Evolutionary conservation across 441 rosid genomes (phyloP), one percentile per base, ranked within the genome.

Genomic region (Erysimum pusillum): DNA sequence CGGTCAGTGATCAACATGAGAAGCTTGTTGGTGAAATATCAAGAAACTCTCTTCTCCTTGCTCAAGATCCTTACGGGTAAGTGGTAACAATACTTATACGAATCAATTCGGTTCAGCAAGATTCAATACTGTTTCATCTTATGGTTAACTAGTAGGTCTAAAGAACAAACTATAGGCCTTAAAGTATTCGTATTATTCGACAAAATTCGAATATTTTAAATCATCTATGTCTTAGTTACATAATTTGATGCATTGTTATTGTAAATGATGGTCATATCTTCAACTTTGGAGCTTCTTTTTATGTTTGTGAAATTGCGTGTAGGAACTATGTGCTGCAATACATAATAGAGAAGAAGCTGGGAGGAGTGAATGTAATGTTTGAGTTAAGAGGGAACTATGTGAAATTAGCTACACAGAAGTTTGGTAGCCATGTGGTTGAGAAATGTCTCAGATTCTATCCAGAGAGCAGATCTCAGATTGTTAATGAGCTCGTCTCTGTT

Each of bases 21-120:
- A 83, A 81, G 60, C 74, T 93, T 35, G 74, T 88, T 53, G 79
- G 69, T 52, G 90, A 85, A 78, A 83, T 93, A 67, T 84, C 88
- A 57, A 79, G 60, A 64, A 83, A 89, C 49, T 82, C 88, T 8
- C 90, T 87, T 76, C 81, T 64, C 11, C 97, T 93, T 52, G 85
- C 97, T 64, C 95, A 87, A 82, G 93, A 92, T 79, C 92, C 90
- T 75, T 93, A 80, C 6, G 95, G 98, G 98, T 93, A n/a, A n/a
- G n/a, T n/a, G n/a, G n/a, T n/a, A 88, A 78, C 41, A 17, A 42
- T 51, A 32, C 20, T 56, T 49, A 25, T 52, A 45, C 11, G 46
- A 10, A 35, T 15, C 6, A 9, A 2, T 38, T 6, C 25, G 7
- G 3, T 32, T 69, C 31, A 22, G 4, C 15, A 22, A n/a, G 38